Evolutionary conservation across 495 filamentous ascomycete genomes (phyloP).

Genomic region (Lasiosphaeria hispida): DNA sequence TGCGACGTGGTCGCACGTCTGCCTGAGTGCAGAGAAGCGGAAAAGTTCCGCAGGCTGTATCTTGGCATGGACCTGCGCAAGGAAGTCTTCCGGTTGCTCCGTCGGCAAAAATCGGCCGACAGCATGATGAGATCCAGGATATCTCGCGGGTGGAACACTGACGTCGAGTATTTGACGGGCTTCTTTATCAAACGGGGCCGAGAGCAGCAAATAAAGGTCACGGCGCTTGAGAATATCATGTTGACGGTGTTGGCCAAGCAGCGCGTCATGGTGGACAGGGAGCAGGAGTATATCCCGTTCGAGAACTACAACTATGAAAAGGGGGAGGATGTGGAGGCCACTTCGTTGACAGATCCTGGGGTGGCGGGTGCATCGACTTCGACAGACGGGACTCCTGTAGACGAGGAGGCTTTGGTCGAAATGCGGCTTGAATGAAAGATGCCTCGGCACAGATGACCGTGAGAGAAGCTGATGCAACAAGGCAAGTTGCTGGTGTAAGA

Average conservation of each 20-base stretch:
- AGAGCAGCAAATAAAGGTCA: slow-evolving; percentile 62
- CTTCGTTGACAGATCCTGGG: no score
- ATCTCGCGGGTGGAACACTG: slow-evolving; percentile 53
- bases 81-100: slow-evolving; percentile 30
- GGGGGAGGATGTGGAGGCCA: background rate
- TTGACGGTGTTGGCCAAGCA: slow-evolving; percentile 36
- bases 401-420: no score
- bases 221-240: slow-evolving; percentile 53
- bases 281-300: slow-evolving; percentile 27
- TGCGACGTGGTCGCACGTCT: slow-evolving; percentile 36
- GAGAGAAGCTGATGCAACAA: no score
- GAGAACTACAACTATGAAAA: slow-evolving; percentile 5
- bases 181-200: slow-evolving; percentile 70
- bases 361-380: no score
- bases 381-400: no score
- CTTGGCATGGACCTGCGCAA: slow-evolving; percentile 50
- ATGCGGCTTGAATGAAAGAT: no score
- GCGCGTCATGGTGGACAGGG: slow-evolving; percentile 14
- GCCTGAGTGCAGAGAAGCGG: slow-evolving; percentile 61
- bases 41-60: slow-evolving; percentile 58
- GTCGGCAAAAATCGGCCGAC: slow-evolving; percentile 50
- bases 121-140: slow-evolving; percentile 66
- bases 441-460: no score
- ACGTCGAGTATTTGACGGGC: slow-evolving; percentile 79
- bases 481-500: no score